Evolutionary conservation across 768 basidiomycete species (phyloP), one percentile per base, ranked within the genome.

Genomic region (Cystofilobasidium bisporidii): DNA sequence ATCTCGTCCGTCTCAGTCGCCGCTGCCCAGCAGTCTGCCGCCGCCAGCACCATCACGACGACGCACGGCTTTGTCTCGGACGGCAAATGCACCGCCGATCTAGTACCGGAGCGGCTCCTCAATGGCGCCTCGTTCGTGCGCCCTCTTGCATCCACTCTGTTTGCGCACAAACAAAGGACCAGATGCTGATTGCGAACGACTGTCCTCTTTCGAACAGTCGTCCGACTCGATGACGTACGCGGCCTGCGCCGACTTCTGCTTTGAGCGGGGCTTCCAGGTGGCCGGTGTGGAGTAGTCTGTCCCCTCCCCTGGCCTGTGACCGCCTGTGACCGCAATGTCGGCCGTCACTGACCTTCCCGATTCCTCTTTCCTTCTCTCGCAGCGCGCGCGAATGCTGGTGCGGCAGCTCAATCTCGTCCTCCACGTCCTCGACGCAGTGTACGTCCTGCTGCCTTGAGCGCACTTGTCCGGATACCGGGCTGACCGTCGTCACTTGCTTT

Each of bases 381-480:
- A 53, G 50, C 53, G 30, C 2, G 14, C 30, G 28, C 15, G 53
- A 56, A n/a, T 56, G 53, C 53, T 56, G 53, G 53, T 56, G 53
- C 28, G 26, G 18, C 18, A 18, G 26, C 50, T 10, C 50, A 8
- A 28, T 28, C 26, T 20, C 53, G 30, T 17, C 53, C 6, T 30
- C 18, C n/a, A 20, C n/a, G 45, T 18, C 18, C 18, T 20, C 18
- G 45, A 47, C 45, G 15, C 4, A 47, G n/a, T 24, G 45, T 47
- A 17, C 45, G 45, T 47, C 45, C 45, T 24, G n/a, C n/a, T n/a
- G n/a, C n/a, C n/a, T n/a, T n/a, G n/a, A 9, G 18, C 18, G 45
- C 45, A 4, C 45, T 6, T 18, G 18, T 47, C 45, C 45, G n/a
- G n/a, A n/a, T 18, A 47, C 45, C 45, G 17, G 5, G 17, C 6